Conservation (phyloP, 2,329 filamentous ascomycete species). For the Fusarium armeniacum region DNA sequence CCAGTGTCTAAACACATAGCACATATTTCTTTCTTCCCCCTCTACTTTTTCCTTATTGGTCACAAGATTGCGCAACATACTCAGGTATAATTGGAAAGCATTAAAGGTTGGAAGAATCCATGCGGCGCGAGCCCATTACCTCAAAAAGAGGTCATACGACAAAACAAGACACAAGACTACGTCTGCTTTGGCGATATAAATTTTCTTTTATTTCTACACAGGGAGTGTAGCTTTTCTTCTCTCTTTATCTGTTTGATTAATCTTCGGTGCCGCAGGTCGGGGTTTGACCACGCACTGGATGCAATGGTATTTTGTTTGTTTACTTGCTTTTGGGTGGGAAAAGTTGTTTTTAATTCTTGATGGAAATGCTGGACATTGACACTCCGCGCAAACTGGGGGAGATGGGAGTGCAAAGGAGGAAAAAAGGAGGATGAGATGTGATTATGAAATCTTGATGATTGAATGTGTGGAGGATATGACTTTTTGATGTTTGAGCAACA, state of each 20-base stretch:
- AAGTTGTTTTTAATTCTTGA: conserved; percentile 36
- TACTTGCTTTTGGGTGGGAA: conserved; percentile 21
- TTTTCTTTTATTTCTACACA: conserved; percentile 15
- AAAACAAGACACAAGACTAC: conserved; percentile 17
- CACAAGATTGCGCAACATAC: conserved; percentile 25
- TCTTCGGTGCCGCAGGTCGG: conserved; percentile 50
- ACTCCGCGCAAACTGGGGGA: conserved; percentile 33
- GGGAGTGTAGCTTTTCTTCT: conserved; percentile 1
- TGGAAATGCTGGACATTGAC: conserved; percentile 48
- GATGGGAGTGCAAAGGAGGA: conserved; percentile 40
- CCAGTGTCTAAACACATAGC: conserved; percentile 59
- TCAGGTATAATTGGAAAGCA: conserved; percentile 41
- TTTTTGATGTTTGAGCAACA: conserved; percentile 45
- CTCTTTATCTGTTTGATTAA: conserved; percentile 31
- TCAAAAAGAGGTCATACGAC: conserved; percentile 25
- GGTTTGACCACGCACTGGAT: conserved; percentile 49
- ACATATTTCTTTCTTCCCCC: conserved; percentile 23
- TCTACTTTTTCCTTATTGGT: conserved; percentile 33
- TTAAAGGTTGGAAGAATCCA: conserved; percentile 47
- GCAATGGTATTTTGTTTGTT: conserved; percentile 47
- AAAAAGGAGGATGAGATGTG: conserved; percentile 14
- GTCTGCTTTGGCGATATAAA: conserved; percentile 15
- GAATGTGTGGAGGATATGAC: conserved; percentile 45
- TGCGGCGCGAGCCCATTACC: conserved; percentile 46
- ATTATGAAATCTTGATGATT: conserved; percentile 49